Conservation (phyloP, 495 filamentous ascomycete genomes). For the Hypoxylon crocopeplum region DNA sequence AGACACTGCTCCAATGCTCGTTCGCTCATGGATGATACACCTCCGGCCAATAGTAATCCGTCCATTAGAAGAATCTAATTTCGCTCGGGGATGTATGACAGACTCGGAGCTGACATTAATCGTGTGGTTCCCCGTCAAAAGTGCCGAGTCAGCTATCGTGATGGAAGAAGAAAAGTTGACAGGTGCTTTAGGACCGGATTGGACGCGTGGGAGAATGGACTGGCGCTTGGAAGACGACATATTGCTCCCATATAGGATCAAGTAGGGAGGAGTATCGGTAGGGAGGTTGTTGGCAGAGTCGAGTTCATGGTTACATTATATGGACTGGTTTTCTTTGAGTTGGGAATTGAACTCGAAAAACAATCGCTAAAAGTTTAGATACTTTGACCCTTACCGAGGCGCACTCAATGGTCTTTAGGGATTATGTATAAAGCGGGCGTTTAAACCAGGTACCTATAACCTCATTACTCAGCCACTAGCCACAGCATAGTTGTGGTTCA, state of each 20-base stretch:
- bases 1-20: constrained; percentile 59
- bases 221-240: constrained; percentile 57
- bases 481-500: constrained; percentile 22
- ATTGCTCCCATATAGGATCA: background rate
- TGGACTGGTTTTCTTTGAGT: background rate
- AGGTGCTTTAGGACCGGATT: constrained; percentile 65
- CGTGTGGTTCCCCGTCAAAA: constrained; percentile 72
- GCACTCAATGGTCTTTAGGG: background rate
- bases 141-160: constrained; percentile 77
- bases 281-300: constrained; percentile 6
- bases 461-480: constrained; percentile 33
- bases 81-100: constrained; percentile 82
- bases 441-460: constrained; percentile 9
- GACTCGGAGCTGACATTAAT: constrained; percentile 74
- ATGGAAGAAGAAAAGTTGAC: constrained; percentile 72
- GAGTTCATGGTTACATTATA: constrained; percentile 9
- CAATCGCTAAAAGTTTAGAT: too few species aligned
- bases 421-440: background rate
- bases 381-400: too few species aligned
- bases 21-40: constrained; percentile 79
- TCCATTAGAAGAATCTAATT: constrained; percentile 71
- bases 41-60: constrained; percentile 74
- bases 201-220: constrained; percentile 55
- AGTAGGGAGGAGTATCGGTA: background rate
- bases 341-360: too few species aligned